Conservation (phyloP, 1,139 yeast genomes). For the Yamadazyma taylorii region DNA sequence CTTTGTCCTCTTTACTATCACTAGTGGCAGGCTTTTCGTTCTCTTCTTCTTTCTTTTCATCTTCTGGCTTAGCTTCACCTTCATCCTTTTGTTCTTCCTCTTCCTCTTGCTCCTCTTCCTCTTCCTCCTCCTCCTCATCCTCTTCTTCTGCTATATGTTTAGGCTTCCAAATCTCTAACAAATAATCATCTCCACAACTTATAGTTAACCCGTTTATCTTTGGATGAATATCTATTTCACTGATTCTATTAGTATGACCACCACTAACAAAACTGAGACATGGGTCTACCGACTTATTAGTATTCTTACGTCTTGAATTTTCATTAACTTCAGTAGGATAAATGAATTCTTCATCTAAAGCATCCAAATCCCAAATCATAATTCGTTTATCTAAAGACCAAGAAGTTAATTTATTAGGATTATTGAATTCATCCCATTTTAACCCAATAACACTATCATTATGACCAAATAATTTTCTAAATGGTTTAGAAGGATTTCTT, state of each 20-base stretch:
- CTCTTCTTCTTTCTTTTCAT: background rate
- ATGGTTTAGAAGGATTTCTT: conserved; percentile 46
- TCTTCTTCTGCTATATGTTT: conserved; percentile 45
- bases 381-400: conserved; percentile 53
- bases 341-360: conserved; percentile 44
- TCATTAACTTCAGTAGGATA: conserved; percentile 32
- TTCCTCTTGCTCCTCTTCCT: conserved; percentile 30
- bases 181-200: conserved; percentile 53
- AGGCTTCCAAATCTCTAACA: conserved; percentile 57
- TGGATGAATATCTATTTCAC: conserved; percentile 54
- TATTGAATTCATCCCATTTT: conserved; percentile 36
- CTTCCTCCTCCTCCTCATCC: conserved; percentile 37
- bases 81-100: conserved; percentile 13
- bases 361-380: conserved; percentile 50
- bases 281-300: conserved; percentile 52
- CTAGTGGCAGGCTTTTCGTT: no score
- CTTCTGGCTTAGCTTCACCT: background rate
- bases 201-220: conserved; percentile 38
- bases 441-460: conserved; percentile 41
- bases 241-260: conserved; percentile 55
- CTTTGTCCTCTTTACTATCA: background rate
- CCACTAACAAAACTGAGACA: conserved; percentile 59
- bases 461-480: conserved; percentile 53
- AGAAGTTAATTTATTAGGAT: conserved; percentile 41
- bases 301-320: conserved; percentile 17